Evolutionary conservation across 352 stramenopile species (phyloP), one percentile per base, ranked within the genome.

Genomic region (Pythium grandisporangium): DNA sequence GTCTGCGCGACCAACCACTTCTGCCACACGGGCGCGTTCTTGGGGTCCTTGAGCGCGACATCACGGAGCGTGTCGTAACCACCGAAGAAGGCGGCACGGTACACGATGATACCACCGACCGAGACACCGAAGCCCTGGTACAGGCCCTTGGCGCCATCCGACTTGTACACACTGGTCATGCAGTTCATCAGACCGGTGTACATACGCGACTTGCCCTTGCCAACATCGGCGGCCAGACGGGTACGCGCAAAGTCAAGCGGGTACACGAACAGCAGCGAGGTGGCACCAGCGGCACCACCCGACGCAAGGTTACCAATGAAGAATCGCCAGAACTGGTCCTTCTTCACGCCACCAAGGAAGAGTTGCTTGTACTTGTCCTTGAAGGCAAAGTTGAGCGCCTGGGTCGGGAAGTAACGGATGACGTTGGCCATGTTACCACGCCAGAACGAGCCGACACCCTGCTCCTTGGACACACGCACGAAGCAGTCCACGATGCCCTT

Each of bases 51-150:
- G 30, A 95, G 65, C 12, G 77, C 56, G 29, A 95, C 45, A 58
- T 96, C 93, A 70, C 90, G 95, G 37, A 98, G 63, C 20, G 95
- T 98, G 63, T 99, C 95, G 79, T 98, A 98, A 65, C 97, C 83
- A 69, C 95, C 95, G 63, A 99, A 99, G 85, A 98, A 98, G 24
- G 85, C 87, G 48, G 93, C 95, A 81, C 96, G 94, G 94, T 98
- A 99, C 52, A 97, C 90, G 57, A 99, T 99, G 70, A 95, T 99
- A 88, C 97, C 96, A 70, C 94, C 78, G 44, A 99, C 83, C 40
- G 96, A 99, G 37, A 99, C 85, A 63, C 94, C 95, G 57, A 99
- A 98, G 70, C 97, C 97, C 63, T 98, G 97, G 90, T 99, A 99
- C 40, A 99, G 76, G 38, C 85, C 85, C 45, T 75, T 59, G 22